A percentile compares a stretch with the other conserved stretches of the same genome.
Conservation (phyloP, 768 basidiomycete species). For the Holtermannia corniformis region DNA sequence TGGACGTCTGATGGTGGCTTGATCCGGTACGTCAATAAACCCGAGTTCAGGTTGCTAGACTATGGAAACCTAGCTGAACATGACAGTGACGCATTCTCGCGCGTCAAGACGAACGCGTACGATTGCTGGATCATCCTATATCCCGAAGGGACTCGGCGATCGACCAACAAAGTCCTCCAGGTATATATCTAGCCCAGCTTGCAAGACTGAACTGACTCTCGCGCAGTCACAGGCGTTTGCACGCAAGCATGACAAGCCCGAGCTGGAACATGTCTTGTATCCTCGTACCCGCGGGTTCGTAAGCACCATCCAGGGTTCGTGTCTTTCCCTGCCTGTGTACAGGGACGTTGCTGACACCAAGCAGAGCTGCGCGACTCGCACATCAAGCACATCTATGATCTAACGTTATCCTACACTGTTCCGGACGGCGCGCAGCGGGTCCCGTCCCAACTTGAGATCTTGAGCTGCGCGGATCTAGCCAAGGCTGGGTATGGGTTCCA, state of each 20-base stretch:
- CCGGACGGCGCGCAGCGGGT: conserved; percentile 2
- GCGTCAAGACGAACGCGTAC: conserved; percentile 18
- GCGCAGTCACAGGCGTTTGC: conserved; percentile 21
- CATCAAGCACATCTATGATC: conserved; percentile 24
- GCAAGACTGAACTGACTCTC: background rate
- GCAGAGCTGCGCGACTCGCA: conserved; percentile 22
- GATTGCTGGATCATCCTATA: conserved; percentile 26
- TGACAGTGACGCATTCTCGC: conserved; percentile 15
- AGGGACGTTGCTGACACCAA: background rate
- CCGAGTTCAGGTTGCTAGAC: background rate
- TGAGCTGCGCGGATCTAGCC: conserved; percentile 13
- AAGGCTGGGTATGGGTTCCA: conserved; percentile 16
- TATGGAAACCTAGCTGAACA: conserved; percentile 1
- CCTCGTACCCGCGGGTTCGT: conserved; percentile 28
- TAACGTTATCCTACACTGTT: conserved; percentile 17
- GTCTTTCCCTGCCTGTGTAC: background rate
- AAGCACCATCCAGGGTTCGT: conserved; percentile 21
- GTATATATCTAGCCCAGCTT: conserved; percentile 2
- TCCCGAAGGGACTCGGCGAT: conserved; percentile 27
- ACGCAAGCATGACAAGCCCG: conserved; percentile 7
- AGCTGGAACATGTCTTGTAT: conserved; percentile 17
- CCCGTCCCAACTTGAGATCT: conserved; percentile 13
- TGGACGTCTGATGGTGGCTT: conserved; percentile 20
- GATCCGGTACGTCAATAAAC: conserved; percentile 14
- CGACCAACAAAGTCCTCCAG: conserved; percentile 13